Evolutionary conservation across 2,329 filamentous ascomycete species (phyloP).

Genomic region (Trichoderma atroviride): DNA sequence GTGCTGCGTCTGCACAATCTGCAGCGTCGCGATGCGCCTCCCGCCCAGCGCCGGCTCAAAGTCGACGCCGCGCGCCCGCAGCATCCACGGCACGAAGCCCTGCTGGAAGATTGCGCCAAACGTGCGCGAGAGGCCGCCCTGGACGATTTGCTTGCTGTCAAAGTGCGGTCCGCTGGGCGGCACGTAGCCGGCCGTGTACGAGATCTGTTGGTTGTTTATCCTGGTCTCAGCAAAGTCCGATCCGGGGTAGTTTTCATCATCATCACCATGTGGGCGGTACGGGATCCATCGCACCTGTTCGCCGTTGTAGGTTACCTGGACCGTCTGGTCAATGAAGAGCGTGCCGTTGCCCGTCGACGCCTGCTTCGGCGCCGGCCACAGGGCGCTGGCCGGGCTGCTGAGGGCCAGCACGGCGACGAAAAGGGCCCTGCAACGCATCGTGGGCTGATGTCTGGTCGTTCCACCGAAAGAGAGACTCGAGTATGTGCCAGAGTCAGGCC

Average conservation of each 20-base stretch:
- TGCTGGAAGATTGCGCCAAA: slow-evolving; percentile 66
- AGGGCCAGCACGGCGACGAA: slow-evolving; percentile 19
- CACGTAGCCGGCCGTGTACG: slow-evolving; percentile 50
- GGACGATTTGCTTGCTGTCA: slow-evolving; percentile 57
- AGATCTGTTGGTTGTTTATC: slow-evolving; percentile 44
- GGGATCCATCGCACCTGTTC: slow-evolving; percentile 24
- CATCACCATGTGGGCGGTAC: background rate
- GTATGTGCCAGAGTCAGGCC: slow-evolving; percentile 9
- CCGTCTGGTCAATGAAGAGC: slow-evolving; percentile 55
- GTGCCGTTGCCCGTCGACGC: slow-evolving; percentile 55
- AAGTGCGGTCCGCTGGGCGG: slow-evolving; percentile 45
- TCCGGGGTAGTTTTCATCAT: background rate
- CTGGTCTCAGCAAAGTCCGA: slow-evolving; percentile 23
- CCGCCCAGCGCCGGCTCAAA: slow-evolving; percentile 62
- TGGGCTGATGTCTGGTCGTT: background rate
- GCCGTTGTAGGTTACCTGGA: slow-evolving; percentile 62
- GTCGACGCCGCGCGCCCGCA: slow-evolving; percentile 63
- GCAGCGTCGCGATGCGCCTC: slow-evolving; percentile 59
- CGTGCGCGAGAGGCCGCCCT: slow-evolving; percentile 60
- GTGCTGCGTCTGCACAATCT: slow-evolving; percentile 60
- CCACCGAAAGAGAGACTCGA: background rate
- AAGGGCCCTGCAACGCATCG: slow-evolving; percentile 20
- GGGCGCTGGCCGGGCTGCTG: slow-evolving; percentile 45
- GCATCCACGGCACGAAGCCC: slow-evolving; percentile 77
- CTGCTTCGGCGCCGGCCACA: slow-evolving; percentile 60